phyloP scores from a whole-genome alignment of 768 basidiomycete species.

The Kwoniella botswanensis region DNA sequence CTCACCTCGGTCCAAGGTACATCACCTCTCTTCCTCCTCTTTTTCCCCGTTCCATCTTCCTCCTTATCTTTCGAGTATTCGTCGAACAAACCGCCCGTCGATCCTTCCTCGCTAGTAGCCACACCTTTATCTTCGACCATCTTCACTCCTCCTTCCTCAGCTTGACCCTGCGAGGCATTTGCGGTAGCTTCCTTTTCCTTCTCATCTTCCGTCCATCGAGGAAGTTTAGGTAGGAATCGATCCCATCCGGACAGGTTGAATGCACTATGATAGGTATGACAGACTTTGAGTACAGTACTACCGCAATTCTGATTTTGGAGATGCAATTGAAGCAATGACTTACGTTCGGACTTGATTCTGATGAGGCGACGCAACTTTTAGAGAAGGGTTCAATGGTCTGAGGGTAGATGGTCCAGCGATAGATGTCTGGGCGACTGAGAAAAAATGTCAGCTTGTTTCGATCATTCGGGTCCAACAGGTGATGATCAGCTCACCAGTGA shows the following conservation, averaged over 20 bases:
- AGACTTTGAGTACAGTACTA: not conserved
- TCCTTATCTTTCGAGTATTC: conserved; percentile 25
- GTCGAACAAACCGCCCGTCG: conserved; percentile 35
- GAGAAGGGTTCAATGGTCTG: conserved; percentile 13
- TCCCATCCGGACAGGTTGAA: conserved; percentile 31
- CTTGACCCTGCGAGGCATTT: not conserved
- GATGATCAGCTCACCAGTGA: conserved; percentile 17
- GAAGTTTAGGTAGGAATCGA: conserved; percentile 19
- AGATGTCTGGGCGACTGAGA: conserved; percentile 25
- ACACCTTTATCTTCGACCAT: not conserved
- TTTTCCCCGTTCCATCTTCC: conserved; percentile 12
- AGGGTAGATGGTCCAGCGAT: conserved; percentile 28
- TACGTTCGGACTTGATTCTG: conserved; percentile 30
- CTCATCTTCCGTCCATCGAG: conserved; percentile 4
- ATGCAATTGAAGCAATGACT: not conserved
- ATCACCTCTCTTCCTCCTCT: conserved; percentile 20
- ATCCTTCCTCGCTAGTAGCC: conserved; percentile 4
- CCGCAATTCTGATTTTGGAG: not conserved
- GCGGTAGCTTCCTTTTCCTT: not conserved
- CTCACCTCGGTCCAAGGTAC: conserved; percentile 23
- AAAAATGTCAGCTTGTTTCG: not conserved
- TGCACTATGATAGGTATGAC: conserved; percentile 3
- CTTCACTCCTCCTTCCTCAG: conserved; percentile 1
- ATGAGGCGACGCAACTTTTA: not conserved
- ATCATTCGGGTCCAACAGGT: not conserved